These are phyloP conservation scores for Prunus campanulata DNA, from an alignment of 306 rosid species.

Conservation along the genomic window DNA sequence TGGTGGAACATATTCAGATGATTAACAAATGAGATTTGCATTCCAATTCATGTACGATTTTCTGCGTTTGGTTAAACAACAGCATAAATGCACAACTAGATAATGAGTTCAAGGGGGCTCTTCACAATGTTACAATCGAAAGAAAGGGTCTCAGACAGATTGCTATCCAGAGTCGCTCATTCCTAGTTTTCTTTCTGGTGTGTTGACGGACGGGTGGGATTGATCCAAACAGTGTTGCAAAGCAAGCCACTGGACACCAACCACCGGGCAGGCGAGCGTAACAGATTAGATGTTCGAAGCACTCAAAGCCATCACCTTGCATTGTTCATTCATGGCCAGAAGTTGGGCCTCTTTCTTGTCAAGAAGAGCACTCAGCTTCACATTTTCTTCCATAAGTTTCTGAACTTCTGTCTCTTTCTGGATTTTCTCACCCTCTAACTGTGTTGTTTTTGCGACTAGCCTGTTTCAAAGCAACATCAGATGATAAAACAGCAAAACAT, in stretches of 20 bases:
- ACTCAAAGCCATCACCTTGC: conserved; percentile 98
- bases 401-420: conserved; percentile 97
- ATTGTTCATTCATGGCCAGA: conserved; percentile 92
- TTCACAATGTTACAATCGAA: conserved; percentile 32
- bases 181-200: conserved; percentile 13
- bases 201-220: conserved; percentile 9
- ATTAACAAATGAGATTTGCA: not conserved
- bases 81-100: conserved; percentile 28
- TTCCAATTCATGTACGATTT: not conserved
- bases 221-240: conserved; percentile 18
- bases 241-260: conserved; percentile 14
- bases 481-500: conserved; percentile 12
- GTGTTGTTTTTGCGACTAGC: conserved; percentile 85
- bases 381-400: conserved; percentile 95
- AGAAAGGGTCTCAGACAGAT: conserved; percentile 26
- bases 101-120: conserved; percentile 35
- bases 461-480: conserved; percentile 46
- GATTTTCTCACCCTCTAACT: conserved; percentile 91
- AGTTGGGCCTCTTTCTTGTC: conserved; percentile 99
- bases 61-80: not conserved
- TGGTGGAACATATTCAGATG: not conserved
- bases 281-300: conserved; percentile 61
- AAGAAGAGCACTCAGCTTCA: conserved; percentile 82
- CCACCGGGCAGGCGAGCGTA: not conserved
- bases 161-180: conserved; percentile 21